Evolutionary conservation across 257 asterid species (phyloP), one percentile per base, ranked within the genome.

Genomic region (Marsdenia floribunda): DNA sequence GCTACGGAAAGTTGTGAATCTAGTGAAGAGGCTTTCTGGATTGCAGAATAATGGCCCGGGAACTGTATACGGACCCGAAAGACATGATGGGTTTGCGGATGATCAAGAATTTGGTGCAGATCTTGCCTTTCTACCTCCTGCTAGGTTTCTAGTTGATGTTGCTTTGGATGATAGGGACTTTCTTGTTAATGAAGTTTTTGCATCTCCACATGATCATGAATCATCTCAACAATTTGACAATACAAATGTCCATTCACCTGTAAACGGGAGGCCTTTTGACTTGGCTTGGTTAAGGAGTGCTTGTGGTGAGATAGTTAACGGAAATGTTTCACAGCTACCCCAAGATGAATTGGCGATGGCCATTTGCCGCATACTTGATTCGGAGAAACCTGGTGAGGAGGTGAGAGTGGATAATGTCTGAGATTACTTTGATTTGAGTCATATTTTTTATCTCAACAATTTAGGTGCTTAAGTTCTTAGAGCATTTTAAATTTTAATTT

Each of bases 381-480:
- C 99, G 46, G 90, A 87, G 76, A 92, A 94, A 86, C 92, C 97
- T 66, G 97, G 99, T 73, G 99, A 94, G 74, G 97, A 89, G 99
- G 99, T 91, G 87, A 69, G 73, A 69, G 73, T 57, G 49, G n/a
- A 59, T 75, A 35, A 61, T 76, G 80, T 50, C 6, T 42, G 47
- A 40, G 50, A 12, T 22, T 74, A 42, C 37, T 22, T 55, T 64
- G 38, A 16, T 64, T 54, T 65, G 16, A n/a, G 6, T 21, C 58
- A 75, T 78, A 60, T 26, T 78, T 75, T 65, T 71, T 72, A 19
- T 58, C 68, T 65, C 73, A 79, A 50, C 54, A 15, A 49, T 35
- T 72, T 64, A 76, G 52, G 63, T 52, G 58, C 70, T 65, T 40
- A 73, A 65, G 50, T 75, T 79, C 68, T 71, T 74, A 70, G n/a